Evolutionary conservation across 2,329 filamentous ascomycete species (phyloP).

Genomic region (Drechslera avenae): DNA sequence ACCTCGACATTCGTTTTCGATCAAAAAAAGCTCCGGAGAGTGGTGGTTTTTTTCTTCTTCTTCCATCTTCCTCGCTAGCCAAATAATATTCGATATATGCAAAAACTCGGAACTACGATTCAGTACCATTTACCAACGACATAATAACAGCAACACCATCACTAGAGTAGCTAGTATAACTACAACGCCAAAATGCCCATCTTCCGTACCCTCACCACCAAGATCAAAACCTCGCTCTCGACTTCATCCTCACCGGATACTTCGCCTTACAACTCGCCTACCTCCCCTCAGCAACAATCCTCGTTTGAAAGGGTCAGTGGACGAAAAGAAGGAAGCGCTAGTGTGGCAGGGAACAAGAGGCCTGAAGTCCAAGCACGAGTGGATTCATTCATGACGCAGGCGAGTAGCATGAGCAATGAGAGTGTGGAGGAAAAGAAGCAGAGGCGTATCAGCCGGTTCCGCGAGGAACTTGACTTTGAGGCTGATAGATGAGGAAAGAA

Average conservation of each 20-base stretch:
- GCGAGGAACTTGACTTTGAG: constrained; percentile 34
- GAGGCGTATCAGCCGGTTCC: constrained; percentile 38
- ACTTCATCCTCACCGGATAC: constrained; percentile 31
- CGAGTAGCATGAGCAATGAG: constrained; percentile 18
- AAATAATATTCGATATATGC: constrained; percentile 6
- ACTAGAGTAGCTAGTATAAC: background rate
- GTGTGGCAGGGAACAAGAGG: constrained; percentile 14
- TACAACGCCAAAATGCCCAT: constrained; percentile 30
- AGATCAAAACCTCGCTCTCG: constrained; percentile 38
- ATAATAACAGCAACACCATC: background rate
- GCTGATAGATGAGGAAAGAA: constrained; percentile 14
- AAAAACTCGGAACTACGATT: background rate
- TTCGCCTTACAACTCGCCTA: constrained; percentile 18
- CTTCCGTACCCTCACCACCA: constrained; percentile 37
- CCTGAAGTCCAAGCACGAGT: constrained; percentile 20
- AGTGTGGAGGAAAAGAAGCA: constrained; percentile 25
- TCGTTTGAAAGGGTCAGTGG: constrained; percentile 36
- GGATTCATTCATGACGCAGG: constrained; percentile 31
- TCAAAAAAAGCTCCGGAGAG: no score
- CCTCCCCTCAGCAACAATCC: constrained; percentile 19
- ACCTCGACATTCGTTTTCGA: no score
- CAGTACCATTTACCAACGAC: background rate
- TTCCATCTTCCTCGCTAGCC: background rate
- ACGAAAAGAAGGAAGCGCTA: constrained; percentile 22
- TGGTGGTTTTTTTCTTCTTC: no score